Base-by-base conservation (phyloP, 179 eudicot genomes). In the Drosera spatulata region DNA sequence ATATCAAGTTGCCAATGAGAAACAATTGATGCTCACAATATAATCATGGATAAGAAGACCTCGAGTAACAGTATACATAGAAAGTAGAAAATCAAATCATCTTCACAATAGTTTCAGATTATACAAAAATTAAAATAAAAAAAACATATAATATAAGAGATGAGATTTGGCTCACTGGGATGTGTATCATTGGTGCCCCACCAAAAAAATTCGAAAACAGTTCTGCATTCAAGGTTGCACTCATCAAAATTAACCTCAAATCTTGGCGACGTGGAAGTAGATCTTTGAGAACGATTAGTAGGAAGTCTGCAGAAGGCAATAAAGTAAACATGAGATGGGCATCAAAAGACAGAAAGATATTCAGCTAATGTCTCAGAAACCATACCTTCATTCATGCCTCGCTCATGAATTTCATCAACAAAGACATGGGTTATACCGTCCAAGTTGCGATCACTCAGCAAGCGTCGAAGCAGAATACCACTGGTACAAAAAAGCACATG, bases 301-400 rank as follows among this genome's bases (percentile, higher is more conserved):
- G 79, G 76, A 94, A 94, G 69, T 94, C 99, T 94, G 81, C 58
- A 64, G 46, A 66, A 67, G 11, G 55, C 57, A 70, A 69, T 49
- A 43, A 11, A 60, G 10, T 59, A 67, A 48, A 57, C 47, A 56
- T 56, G 60, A 41, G n/a, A 15, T 40, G 7, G 52, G 49, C n/a
- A 51, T 6, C 15, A 40, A 50, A 39, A 59, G 37, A 61, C 49
- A 54, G 7, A 15, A 48, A 66, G 39, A 62, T 12, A 72, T 11
- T 7, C 50, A 61, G 57, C 47, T 7, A 13, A 51, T 60, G 40
- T 47, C 63, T 12, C 44, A 39, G 41, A 8, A 49, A 61, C 42
- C 47, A 62, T 70, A 94, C 99, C 99, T 90, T 94, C 99, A 63
- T 94, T 94, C 99, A 94, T 94, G 77, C 99, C 99, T 57, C 99